Percentiles rank a stretch among this genome's conserved stretches.
These are phyloP conservation scores for Nadsonia starkeyi-henricii DNA, from an alignment of 1,139 yeast species.

Conservation along the genomic window DNA sequence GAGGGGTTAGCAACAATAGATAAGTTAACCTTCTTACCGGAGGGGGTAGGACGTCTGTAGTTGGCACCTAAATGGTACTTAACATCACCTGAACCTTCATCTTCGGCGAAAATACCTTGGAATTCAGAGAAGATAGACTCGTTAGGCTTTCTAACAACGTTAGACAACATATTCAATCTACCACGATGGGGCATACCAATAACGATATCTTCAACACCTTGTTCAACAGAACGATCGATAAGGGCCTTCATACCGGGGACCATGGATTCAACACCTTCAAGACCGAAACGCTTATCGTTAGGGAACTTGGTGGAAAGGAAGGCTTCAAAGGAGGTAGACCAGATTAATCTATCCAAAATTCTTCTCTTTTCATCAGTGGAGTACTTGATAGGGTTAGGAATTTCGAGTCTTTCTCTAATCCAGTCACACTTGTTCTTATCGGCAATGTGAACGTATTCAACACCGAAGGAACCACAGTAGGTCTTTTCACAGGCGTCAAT, in stretches of 20 bases:
- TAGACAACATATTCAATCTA: conserved; percentile 91
- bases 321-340: conserved; percentile 90
- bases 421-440: conserved; percentile 93
- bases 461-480: conserved; percentile 83
- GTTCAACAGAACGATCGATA: conserved; percentile 85
- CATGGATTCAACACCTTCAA: conserved; percentile 95
- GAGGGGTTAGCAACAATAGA: conserved; percentile 98
- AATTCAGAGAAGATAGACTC: conserved; percentile 95
- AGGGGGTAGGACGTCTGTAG: conserved; percentile 96
- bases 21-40: conserved; percentile 91
- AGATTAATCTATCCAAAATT: conserved; percentile 87
- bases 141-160: conserved; percentile 96
- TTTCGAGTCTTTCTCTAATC: conserved; percentile 93
- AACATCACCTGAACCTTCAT: conserved; percentile 93
- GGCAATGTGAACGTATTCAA: conserved; percentile 94
- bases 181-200: conserved; percentile 99
- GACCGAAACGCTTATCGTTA: conserved; percentile 94
- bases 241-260: conserved; percentile 95
- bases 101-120: conserved; percentile 73
- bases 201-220: conserved; percentile 89
- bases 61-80: conserved; percentile 99
- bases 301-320: conserved; percentile 94
- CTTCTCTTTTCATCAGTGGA: conserved; percentile 86
- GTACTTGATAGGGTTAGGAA: conserved; percentile 77
- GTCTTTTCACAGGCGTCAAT: conserved; percentile 65